Evolutionary conservation across 208 protist genomes (phyloP), one percentile per base, ranked within the genome.

Genomic region (Zelonia costaricensis): DNA sequence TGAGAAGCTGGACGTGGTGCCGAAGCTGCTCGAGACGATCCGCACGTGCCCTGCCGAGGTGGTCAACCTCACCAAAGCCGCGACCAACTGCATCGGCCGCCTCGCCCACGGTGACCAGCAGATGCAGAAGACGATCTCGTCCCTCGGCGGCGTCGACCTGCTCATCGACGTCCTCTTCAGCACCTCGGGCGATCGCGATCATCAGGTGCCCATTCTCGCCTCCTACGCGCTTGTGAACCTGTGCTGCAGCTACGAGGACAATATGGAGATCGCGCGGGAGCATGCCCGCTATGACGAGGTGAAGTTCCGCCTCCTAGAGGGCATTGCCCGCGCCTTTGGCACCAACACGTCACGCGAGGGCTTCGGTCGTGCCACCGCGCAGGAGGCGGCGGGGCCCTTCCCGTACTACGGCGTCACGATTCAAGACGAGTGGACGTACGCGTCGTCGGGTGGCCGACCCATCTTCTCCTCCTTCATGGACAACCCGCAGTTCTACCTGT

Each of bases 381-480:
- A 96, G 60, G 86, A 93, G 55, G 77, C 55, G 15, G 74, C 74
- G 18, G 45, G 62, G 13, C 84, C 86, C 1, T 96, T 96, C 40
- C 83, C 86, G 7, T 96, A 96, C 76, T 80, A 86, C 68, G 91
- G 91, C 54, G 86, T 96, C n/a, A 96, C 91, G 2, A 78, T 93
- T 58, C 49, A 78, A 33, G 81, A 91, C 59, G 80, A 81, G 71
- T 96, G 91, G 88, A 82, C 75, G 22, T 59, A 69, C 40, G 74
- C 80, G 10, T 88, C 86, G 16, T 88, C 82, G 15, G 91, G 91
- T 35, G 91, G 91, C 43, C 78, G 91, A 3, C 91, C 91, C 20
- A 92, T 92, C 47, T 94, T 91, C 65, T 91, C 86, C 15, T 91
- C 83, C 25, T 96, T 96, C 68, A 91, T 96, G 84, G 91, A 96